Evolutionary conservation across 345 rosid genomes (phyloP), one percentile per base, ranked within the genome.

Genomic region (Capsella bursapastoris): DNA sequence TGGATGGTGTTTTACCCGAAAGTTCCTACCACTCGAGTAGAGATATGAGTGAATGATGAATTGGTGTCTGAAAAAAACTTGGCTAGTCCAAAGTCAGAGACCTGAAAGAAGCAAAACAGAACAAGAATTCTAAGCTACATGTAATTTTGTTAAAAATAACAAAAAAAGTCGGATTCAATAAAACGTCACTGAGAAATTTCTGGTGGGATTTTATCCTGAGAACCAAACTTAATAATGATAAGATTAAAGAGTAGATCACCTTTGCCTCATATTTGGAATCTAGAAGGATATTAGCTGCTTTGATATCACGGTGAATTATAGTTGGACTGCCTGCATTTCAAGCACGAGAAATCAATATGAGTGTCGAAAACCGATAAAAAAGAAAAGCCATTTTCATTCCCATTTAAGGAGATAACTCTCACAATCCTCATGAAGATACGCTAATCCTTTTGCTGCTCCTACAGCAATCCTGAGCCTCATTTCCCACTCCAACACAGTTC

Each of bases 401-500:
- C 31, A 16, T 48, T 4, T 15, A 5, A 67, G 25, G 50, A 14
- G 47, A 57, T 18, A 64, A 40, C 29, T 57, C 96, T 79, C 82
- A 91, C 98, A 94, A 76, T 90, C 97, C 86, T 94, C 98, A 76
- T 94, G 98, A 51, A 94, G 86, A 77, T 91, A 94, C 4, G 96
- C 92, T 74, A 91, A 89, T 63, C 98, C 98, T 71, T 83, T 91
- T 2, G 98, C 95, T 5, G 97, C 82, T 45, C 98, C 98, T 62
- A 94, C 16, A 44, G 98, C 96, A 76, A 94, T 86, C 78, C 78
- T 86, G 7, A 90, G 71, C 84, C 98, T 91, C 3, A 82, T 81
- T 6, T 85, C 77, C 92, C 94, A 90, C 48, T 87, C 93, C 91
- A 91, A 74, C 52, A 79, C 72, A 8, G 83, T 6, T 66, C 68